phyloP scores from a whole-genome alignment of 192 early-diverging fungal genomes.

The Backusella morwellensis region DNA sequence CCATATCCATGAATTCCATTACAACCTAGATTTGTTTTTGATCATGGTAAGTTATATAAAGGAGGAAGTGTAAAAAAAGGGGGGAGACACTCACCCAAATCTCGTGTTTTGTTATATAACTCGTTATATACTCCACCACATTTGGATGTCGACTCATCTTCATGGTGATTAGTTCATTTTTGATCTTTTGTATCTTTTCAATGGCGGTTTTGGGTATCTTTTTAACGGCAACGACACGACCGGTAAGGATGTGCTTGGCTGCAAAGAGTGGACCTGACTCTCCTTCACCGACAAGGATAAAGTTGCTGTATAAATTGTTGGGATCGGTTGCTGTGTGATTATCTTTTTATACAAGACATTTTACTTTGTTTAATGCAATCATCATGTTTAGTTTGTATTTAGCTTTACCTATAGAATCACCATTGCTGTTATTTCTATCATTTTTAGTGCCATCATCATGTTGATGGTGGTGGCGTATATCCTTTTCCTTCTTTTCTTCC shows the following conservation, averaged over 20 bases:
- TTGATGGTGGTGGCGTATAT: not conserved
- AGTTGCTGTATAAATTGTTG: constrained; percentile 69
- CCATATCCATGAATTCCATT: constrained; percentile 98
- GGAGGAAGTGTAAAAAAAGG: not conserved
- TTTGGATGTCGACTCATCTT: constrained; percentile 86
- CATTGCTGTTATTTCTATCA: not conserved
- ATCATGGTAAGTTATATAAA: not conserved
- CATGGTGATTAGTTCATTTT: constrained; percentile 87
- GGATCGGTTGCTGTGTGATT: constrained; percentile 76
- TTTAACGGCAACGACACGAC: constrained; percentile 75
- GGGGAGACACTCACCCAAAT: constrained; percentile 67
- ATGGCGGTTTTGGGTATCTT: constrained; percentile 84
- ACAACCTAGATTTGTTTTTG: constrained; percentile 51
- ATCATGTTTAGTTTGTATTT: not conserved
- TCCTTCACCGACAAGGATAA: constrained; percentile 90
- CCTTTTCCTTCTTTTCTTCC: not conserved
- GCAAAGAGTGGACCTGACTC: constrained; percentile 90
- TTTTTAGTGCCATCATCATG: no score
- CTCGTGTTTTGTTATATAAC: constrained; percentile 76
- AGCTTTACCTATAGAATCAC: not conserved
- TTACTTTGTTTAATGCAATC: constrained; percentile 17
- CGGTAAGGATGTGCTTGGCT: constrained; percentile 57
- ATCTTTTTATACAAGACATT: not conserved
- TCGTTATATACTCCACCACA: constrained; percentile 93
- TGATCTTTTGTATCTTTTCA: constrained; percentile 87